These are phyloP conservation scores for Pseudopediastrum boryanum DNA, from an alignment of 139 green algal species.

Conservation along the genomic window DNA sequence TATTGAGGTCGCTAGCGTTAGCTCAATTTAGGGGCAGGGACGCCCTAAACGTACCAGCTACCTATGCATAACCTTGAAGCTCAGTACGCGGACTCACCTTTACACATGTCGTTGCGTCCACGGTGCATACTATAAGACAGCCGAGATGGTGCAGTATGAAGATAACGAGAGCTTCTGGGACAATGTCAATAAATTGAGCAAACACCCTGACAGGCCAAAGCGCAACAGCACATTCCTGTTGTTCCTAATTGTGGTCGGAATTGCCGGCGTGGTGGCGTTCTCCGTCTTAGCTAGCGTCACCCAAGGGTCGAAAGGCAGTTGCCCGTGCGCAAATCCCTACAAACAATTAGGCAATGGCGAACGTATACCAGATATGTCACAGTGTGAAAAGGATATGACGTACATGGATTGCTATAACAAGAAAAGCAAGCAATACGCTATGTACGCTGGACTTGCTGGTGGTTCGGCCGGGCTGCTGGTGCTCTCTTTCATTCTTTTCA, in stretches of 20 bases:
- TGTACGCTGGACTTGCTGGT: conserved; percentile 21
- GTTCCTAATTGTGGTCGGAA: conserved; percentile 12
- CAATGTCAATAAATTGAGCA: conserved; percentile 28
- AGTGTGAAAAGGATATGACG: conserved; percentile 38
- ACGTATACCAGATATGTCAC: not conserved
- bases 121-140: no score
- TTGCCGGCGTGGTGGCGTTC: conserved; percentile 31
- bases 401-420: conserved; percentile 26
- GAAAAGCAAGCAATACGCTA: not conserved
- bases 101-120: no score
- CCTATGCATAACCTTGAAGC: no score
- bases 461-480: conserved; percentile 24
- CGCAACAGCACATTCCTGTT: conserved; percentile 31
- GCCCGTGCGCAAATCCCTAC: conserved; percentile 28
- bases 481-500: conserved; percentile 15
- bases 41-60: no score
- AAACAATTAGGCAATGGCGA: conserved; percentile 18
- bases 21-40: no score
- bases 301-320: not conserved
- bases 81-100: no score
- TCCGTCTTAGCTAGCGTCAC: conserved; percentile 26
- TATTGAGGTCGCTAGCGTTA: no score
- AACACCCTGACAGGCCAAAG: conserved; percentile 27
- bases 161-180: conserved; percentile 21
- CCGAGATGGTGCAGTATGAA: no score